Percentiles rank a stretch among this genome's conserved stretches.
These are phyloP conservation scores for Apiospora rasikravindrae DNA, from an alignment of 2,329 filamentous ascomycete genomes.

Conservation along the genomic window DNA sequence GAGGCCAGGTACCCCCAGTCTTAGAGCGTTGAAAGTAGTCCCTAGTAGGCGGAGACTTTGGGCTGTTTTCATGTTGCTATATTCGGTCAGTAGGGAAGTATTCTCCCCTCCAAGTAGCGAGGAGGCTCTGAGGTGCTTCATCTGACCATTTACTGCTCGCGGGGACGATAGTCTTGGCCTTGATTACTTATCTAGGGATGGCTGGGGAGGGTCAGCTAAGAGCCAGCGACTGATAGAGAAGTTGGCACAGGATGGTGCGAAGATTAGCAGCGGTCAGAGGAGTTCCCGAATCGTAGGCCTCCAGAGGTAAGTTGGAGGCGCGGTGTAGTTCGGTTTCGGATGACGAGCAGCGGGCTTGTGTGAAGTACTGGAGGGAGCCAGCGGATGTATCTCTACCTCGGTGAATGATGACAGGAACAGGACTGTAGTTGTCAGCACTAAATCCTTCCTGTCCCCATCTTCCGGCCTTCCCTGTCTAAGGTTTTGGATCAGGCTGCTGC, in stretches of 20 bases:
- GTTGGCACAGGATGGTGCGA: neutral
- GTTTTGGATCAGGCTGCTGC: neutral
- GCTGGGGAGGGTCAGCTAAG: neutral
- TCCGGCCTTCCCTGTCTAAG: neutral
- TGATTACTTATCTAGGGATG: neutral
- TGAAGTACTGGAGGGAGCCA: neutral
- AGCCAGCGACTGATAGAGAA: too few relatives aligned
- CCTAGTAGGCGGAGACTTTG: neutral
- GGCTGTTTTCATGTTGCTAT: neutral
- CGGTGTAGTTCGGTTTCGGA: neutral
- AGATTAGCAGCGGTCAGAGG: neutral
- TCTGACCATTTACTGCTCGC: neutral
- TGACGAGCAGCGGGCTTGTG: neutral
- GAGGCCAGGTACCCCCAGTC: neutral
- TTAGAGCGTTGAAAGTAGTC: neutral
- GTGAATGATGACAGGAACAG: slow-evolving; percentile 1
- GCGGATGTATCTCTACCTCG: neutral
- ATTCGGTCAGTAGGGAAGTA: neutral
- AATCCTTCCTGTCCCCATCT: neutral
- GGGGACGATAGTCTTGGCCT: neutral
- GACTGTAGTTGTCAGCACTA: neutral
- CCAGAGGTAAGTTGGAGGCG: neutral
- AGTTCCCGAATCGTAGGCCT: neutral
- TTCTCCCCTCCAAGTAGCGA: neutral
- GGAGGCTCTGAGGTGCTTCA: neutral